Evolutionary conservation across 1,284 basidiomycete species (phyloP).

Genomic region (Apiotrichum mycotoxinovorans): DNA sequence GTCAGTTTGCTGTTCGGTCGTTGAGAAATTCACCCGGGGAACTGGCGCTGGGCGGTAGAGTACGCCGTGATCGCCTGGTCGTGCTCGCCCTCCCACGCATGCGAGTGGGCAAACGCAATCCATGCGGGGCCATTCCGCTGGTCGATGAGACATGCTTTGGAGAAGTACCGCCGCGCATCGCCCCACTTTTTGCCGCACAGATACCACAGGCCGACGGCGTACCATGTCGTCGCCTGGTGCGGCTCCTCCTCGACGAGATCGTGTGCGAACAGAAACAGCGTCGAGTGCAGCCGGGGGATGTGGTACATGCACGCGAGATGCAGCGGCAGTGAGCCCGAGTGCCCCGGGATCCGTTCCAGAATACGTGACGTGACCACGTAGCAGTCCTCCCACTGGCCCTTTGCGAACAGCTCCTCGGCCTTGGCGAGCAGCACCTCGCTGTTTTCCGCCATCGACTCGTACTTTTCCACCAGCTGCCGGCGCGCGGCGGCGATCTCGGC

Average conservation of each 20-base stretch:
- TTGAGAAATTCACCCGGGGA: conserved; percentile 68
- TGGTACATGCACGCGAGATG: conserved; percentile 98
- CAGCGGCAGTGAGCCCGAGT: conserved; percentile 80
- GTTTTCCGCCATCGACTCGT: conserved; percentile 70
- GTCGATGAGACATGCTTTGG: conserved; percentile 95
- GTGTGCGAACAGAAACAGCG: conserved; percentile 92
- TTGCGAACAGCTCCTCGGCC: conserved; percentile 83
- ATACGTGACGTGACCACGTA: conserved; percentile 86
- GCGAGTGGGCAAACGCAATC: conserved; percentile 97
- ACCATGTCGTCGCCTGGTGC: conserved; percentile 90
- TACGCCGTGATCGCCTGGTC: conserved; percentile 98
- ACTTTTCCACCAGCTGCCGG: conserved; percentile 69
- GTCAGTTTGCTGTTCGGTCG: not conserved
- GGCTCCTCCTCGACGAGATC: conserved; percentile 92
- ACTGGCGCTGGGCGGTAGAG: conserved; percentile 90
- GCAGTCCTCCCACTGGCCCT: conserved; percentile 91
- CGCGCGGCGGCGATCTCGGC: conserved; percentile 74
- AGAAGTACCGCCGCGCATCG: conserved; percentile 86
- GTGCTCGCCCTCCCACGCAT: conserved; percentile 94
- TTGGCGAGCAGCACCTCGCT: conserved; percentile 87
- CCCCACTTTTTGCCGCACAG: conserved; percentile 77
- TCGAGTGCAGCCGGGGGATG: conserved; percentile 80
- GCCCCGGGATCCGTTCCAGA: conserved; percentile 70
- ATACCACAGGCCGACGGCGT: conserved; percentile 98
- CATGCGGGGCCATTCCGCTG: conserved; percentile 93